Evolutionary conservation across 768 basidiomycete species (phyloP), one percentile per base, ranked within the genome.

Genomic region (Clavulina sp.): DNA sequence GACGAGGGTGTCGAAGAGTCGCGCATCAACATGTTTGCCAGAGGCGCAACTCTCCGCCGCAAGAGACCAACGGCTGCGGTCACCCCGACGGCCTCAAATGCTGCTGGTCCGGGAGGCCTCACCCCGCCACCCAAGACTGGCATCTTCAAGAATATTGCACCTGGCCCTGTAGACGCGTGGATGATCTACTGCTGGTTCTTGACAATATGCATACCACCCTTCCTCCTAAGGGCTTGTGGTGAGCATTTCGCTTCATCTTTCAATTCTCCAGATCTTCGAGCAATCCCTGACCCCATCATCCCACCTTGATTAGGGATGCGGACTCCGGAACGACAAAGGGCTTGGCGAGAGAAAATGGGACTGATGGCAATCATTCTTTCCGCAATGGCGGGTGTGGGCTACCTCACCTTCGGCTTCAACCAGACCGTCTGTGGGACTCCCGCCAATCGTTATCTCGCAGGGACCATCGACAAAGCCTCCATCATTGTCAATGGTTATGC

Each of bases 291-390:
- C 23, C 30, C 48, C 13, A 9, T 19, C 49, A 33, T 31, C 19
- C 38, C 33, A 6, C 50, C 40, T 28, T n/a, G 46, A 49, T 28
- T 54, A 91, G 88, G 92, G 51, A 82, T 95, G 57, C 74, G 75
- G 51, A 92, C 81, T 28, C 83, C 87, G 0, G 95, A 99, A 57
- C 84, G 83, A 58, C 91, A 95, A 64, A 78, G 89, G 47, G 95
- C 95, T 40, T 99, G 92, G 92, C 74, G 95, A 56, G 95, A 99
- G 68, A 99, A 99, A 70, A 88, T 96, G 66, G 95, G 93, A 5
- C 75, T 99, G 24, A 70, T 99, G 47, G 69, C 73, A 57, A 72
- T 96, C 64, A 87, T 93, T 61, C 63, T 74, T 16, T 3, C 65
- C n/a, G 74, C 91, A 56, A 95, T 97, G 92, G 84, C 85, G 18